Evolutionary conservation across 1,139 yeast genomes (phyloP).

Genomic region (Nakaseomyces bracarensis): DNA sequence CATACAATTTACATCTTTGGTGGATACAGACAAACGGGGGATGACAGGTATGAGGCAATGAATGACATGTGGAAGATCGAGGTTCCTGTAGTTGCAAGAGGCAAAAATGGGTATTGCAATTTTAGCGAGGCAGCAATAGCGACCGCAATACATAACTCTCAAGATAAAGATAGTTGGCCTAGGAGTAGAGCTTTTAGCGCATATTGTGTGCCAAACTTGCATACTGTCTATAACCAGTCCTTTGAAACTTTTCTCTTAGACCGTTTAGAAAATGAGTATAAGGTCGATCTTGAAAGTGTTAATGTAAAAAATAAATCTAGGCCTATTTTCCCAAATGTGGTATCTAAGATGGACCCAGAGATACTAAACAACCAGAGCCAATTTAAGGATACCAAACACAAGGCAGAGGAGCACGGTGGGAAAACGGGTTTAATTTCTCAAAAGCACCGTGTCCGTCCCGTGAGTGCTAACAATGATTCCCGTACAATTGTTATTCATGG

Average conservation of each 20-base stretch:
- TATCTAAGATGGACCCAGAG: slow-evolving; percentile 11
- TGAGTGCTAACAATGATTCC: background rate
- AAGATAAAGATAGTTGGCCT: slow-evolving; percentile 24
- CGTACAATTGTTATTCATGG: slow-evolving; percentile 36
- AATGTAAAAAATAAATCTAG: slow-evolving; percentile 8
- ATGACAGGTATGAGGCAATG: slow-evolving; percentile 34
- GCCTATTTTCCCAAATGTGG: slow-evolving; percentile 14
- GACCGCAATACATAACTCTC: slow-evolving; percentile 21
- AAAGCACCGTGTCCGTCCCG: slow-evolving; percentile 10
- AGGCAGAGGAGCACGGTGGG: background rate
- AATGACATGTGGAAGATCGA: slow-evolving; percentile 44
- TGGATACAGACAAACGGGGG: slow-evolving; percentile 33
- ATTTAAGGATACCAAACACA: slow-evolving; percentile 8
- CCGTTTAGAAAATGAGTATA: slow-evolving; percentile 6
- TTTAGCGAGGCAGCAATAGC: slow-evolving; percentile 33
- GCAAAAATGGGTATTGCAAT: slow-evolving; percentile 29
- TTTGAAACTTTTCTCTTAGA: slow-evolving; percentile 11
- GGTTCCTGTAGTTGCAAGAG: slow-evolving; percentile 32
- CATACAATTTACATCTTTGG: slow-evolving; percentile 36
- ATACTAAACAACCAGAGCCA: slow-evolving; percentile 4
- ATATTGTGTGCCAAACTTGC: slow-evolving; percentile 15
- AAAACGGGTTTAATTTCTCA: background rate
- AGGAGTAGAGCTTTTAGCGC: slow-evolving; percentile 33
- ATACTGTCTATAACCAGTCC: background rate
- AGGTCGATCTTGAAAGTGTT: slow-evolving; percentile 10